These are phyloP conservation scores for Leccinum longicurvipes DNA, from an alignment of 768 basidiomycete genomes.

Conservation along the genomic window DNA sequence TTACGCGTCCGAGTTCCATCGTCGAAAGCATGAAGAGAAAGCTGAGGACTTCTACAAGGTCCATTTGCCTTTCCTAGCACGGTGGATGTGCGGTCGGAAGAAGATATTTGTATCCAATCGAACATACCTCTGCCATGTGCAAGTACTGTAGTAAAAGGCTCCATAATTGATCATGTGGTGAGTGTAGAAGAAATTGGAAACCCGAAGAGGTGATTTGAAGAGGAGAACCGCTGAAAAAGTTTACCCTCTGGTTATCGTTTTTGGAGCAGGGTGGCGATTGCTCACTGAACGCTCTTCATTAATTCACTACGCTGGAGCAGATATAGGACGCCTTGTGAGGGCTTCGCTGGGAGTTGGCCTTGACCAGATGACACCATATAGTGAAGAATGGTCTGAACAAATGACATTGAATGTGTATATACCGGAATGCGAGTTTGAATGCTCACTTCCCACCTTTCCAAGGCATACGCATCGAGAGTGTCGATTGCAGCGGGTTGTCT, in stretches of 20 bases:
- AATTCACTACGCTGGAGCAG: conserved; percentile 81
- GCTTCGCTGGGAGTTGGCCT: conserved; percentile 69
- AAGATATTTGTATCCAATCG: neutral
- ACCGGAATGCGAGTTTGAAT: neutral
- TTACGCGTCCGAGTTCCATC: conserved; percentile 88
- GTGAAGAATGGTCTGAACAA: conserved; percentile 82
- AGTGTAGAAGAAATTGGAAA: conserved; percentile 94
- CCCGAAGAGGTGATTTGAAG: conserved; percentile 89
- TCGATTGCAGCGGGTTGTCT: conserved; percentile 51
- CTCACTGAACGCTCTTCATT: conserved; percentile 73
- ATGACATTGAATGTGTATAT: neutral
- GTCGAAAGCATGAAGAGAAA: conserved; percentile 97
- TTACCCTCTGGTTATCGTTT: neutral
- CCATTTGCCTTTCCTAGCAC: conserved; percentile 78
- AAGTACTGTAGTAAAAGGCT: conserved; percentile 89
- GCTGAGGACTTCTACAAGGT: conserved; percentile 87
- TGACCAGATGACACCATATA: conserved; percentile 96
- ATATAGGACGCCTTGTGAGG: conserved; percentile 80
- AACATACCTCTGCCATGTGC: conserved; percentile 72
- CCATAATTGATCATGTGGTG: conserved; percentile 95
- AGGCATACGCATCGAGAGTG: conserved; percentile 73
- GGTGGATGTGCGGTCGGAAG: conserved; percentile 11
- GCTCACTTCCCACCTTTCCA: conserved; percentile 87
- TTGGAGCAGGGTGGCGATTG: conserved; percentile 1
- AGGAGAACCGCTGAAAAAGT: conserved; percentile 43